These are phyloP conservation scores for Leccinum sublutescens DNA, from an alignment of 768 basidiomycete genomes.

Conservation along the genomic window DNA sequence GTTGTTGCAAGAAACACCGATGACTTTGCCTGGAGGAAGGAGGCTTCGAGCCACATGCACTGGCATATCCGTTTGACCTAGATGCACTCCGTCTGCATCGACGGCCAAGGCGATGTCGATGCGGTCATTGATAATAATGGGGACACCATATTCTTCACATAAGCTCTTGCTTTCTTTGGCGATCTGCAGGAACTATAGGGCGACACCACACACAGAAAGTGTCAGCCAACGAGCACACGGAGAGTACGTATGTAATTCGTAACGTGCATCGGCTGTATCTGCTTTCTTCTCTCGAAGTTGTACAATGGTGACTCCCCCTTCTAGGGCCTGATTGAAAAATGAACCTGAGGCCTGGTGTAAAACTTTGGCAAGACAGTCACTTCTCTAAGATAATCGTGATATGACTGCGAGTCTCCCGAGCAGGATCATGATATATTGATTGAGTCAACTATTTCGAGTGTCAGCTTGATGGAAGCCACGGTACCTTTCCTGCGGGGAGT, in stretches of 20 bases:
- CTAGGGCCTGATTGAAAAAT: slow-evolving; percentile 52
- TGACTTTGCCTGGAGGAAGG: slow-evolving; percentile 65
- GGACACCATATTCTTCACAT: slow-evolving; percentile 74
- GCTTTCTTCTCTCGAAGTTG: slow-evolving; percentile 85
- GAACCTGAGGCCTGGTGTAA: slow-evolving; percentile 39
- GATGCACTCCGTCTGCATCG: slow-evolving; percentile 76
- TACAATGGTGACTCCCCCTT: slow-evolving; percentile 87
- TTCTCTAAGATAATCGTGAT: slow-evolving; percentile 55
- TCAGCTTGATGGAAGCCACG: slow-evolving; percentile 1
- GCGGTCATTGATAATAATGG: slow-evolving; percentile 84
- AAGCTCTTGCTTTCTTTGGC: slow-evolving; percentile 67
- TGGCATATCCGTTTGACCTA: slow-evolving; percentile 88
- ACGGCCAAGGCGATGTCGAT: slow-evolving; percentile 84
- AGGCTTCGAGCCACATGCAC: slow-evolving; percentile 61
- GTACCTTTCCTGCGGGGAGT: slow-evolving; percentile 73
- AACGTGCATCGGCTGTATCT: slow-evolving; percentile 74
- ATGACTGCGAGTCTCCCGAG: slow-evolving; percentile 44
- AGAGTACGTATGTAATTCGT: not conserved
- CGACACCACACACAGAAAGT: not conserved
- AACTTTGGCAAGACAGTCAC: not conserved
- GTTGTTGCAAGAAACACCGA: slow-evolving; percentile 80
- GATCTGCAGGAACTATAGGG: slow-evolving; percentile 68
- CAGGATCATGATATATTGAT: slow-evolving; percentile 5
- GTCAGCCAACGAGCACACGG: not conserved
- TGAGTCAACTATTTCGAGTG: not conserved